Evolutionary conservation across 495 filamentous ascomycete genomes (phyloP).

Genomic region (Penicillium roqueforti): DNA sequence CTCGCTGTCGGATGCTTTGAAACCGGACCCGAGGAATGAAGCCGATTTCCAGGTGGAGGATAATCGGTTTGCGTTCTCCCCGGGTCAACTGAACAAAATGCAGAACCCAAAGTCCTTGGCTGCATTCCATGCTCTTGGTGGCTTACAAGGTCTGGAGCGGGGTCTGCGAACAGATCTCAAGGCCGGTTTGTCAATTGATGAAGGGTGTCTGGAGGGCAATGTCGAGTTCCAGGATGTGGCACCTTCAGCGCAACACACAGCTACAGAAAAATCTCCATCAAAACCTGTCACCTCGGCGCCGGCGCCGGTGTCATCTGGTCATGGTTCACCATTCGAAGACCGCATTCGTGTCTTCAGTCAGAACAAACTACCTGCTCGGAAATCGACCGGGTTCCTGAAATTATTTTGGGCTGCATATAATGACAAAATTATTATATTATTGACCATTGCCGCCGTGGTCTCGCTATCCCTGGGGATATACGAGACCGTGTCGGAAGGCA

Average conservation of each 20-base stretch:
- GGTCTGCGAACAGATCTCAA: slow-evolving; percentile 62
- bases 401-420: slow-evolving; percentile 85
- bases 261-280: slow-evolving; percentile 13
- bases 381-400: slow-evolving; percentile 66
- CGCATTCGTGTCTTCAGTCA: slow-evolving; percentile 68
- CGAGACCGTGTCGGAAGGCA: slow-evolving; percentile 46
- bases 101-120: slow-evolving; percentile 70
- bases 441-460: slow-evolving; percentile 68
- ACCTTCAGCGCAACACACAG: slow-evolving; percentile 16
- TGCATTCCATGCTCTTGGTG: slow-evolving; percentile 66
- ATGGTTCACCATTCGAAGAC: slow-evolving; percentile 50
- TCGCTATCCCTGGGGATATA: slow-evolving; percentile 72
- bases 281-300: not conserved
- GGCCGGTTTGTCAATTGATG: slow-evolving; percentile 63
- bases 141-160: slow-evolving; percentile 60
- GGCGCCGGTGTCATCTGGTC: slow-evolving; percentile 12
- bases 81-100: slow-evolving; percentile 69
- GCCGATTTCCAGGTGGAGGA: slow-evolving; percentile 60
- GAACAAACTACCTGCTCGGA: slow-evolving; percentile 70
- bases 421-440: slow-evolving; percentile 75
- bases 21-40: slow-evolving; percentile 62
- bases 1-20: slow-evolving; percentile 52
- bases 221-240: slow-evolving; percentile 62
- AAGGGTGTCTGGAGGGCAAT: slow-evolving; percentile 50
- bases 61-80: slow-evolving; percentile 68